These are phyloP conservation scores for Acaromyces ingoldii DNA, from an alignment of 1,284 basidiomycete genomes.

Conservation along the genomic window DNA sequence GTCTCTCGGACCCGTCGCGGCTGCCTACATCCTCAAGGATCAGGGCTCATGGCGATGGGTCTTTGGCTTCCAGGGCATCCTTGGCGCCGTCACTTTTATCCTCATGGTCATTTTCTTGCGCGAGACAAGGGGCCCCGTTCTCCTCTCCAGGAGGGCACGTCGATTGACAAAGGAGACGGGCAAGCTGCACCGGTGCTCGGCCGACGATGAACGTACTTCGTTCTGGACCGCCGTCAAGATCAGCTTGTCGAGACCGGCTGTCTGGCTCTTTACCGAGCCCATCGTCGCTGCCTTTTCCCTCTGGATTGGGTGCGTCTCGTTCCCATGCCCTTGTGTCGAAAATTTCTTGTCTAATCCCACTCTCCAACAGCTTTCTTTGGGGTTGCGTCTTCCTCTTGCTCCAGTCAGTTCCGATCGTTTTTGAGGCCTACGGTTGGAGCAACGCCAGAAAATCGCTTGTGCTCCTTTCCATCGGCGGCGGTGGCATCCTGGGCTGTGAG, in stretches of 20 bases:
- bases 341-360: too few species aligned
- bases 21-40: slow-evolving; percentile 24
- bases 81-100: slow-evolving; percentile 10
- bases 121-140: slow-evolving; percentile 52
- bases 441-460: slow-evolving; percentile 24
- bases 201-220: slow-evolving; percentile 39
- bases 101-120: slow-evolving; percentile 45
- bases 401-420: slow-evolving; percentile 37
- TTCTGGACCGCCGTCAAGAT: slow-evolving; percentile 44
- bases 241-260: slow-evolving; percentile 43
- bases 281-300: slow-evolving; percentile 53
- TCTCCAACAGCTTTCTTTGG: slow-evolving; percentile 24
- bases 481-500: slow-evolving; percentile 59
- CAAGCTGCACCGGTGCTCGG: slow-evolving; percentile 49
- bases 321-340: too few species aligned
- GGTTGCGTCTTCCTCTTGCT: slow-evolving; percentile 35
- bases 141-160: slow-evolving; percentile 52
- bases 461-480: slow-evolving; percentile 30
- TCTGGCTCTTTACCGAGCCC: slow-evolving; percentile 54
- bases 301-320: too few species aligned
- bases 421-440: slow-evolving; percentile 34
- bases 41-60: slow-evolving; percentile 30
- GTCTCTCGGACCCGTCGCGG: slow-evolving; percentile 26
- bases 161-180: slow-evolving; percentile 52
- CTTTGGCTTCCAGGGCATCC: slow-evolving; percentile 15